Base-by-base conservation (phyloP, 495 filamentous ascomycete genomes). In the Penicillium antarcticum region DNA sequence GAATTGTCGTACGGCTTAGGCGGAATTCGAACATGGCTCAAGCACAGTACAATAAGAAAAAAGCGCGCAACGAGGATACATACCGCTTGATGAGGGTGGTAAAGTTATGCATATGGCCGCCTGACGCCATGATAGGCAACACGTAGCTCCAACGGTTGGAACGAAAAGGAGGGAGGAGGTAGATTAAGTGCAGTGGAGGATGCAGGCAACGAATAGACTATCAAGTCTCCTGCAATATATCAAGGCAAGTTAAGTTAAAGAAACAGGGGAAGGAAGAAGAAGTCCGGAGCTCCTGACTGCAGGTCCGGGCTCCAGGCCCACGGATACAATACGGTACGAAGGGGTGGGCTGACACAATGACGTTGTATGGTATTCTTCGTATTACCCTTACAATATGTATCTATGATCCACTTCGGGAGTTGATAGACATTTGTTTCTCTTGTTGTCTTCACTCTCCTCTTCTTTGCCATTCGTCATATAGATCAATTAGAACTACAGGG, bases 51-150 rank as follows among this genome's bases (percentile, higher is more conserved):
- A 5, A 0, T 23, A 14, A 16, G n/a, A n/a, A 37, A 42, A 10
- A 24, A 19, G 29, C 37, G 1, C 48, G 26, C 14, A 42, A 34
- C 47, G 41, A 47, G 41, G 18, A 51, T 32, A 66, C 82, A 60
- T 81, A 97, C 94, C 94, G 84, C 82, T 98, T 98, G 79, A 98
- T 96, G 58, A 98, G 81, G 46, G 94, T 97, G 37, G 90, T 94
- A 52, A 98, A 74, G 67, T 97, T 97, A 77, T 97, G 85, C 88
- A 97, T 96, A 62, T 90, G 87, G 72, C 69, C 75, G 58, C 60
- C 62, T 47, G 71, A 69, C 58, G 77, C 77, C 77, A 82, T 84
- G 57, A 57, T 72, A 61, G 56, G 58, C 53, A 57, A 65, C 62
- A 67, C 61, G 62, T 65, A 57, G 59, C 49, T 62, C 42, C 24